Conservation (phyloP, 2,329 filamentous ascomycete genomes). For the Aspergillus flavus region DNA sequence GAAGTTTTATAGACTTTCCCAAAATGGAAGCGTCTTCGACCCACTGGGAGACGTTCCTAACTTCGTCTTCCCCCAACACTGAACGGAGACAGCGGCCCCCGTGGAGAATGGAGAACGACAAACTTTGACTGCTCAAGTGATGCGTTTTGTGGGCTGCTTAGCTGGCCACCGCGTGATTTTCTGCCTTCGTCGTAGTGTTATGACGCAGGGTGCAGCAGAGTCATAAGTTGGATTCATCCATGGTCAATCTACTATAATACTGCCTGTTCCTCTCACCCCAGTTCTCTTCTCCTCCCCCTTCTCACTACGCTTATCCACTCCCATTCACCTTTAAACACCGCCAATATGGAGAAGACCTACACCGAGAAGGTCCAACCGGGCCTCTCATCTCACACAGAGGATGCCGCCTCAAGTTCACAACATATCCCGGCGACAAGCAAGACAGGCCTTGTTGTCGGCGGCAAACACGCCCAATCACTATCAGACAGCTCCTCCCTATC, state of each 20-base stretch:
- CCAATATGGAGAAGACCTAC: slow-evolving; percentile 27
- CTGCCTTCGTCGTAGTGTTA: background rate
- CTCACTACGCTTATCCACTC: slow-evolving; percentile 1
- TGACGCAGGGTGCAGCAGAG: slow-evolving; percentile 1
- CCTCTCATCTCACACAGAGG: slow-evolving; percentile 29
- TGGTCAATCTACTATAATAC: background rate
- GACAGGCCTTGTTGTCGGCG: slow-evolving; percentile 29
- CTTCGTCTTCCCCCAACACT: background rate
- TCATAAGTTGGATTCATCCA: background rate
- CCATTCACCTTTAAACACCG: background rate
- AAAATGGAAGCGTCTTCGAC: background rate
- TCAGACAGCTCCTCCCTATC: slow-evolving; percentile 23
- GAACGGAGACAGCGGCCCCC: background rate
- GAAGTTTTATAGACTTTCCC: background rate
- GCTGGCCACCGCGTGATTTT: slow-evolving; percentile 7
- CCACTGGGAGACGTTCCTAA: background rate
- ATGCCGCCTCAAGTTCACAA: slow-evolving; percentile 15
- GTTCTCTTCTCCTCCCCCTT: background rate
- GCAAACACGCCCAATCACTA: slow-evolving; percentile 29
- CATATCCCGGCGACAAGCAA: slow-evolving; percentile 8
- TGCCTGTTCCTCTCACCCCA: slow-evolving; percentile 5
- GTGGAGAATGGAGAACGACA: slow-evolving; percentile 1
- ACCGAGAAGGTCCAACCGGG: slow-evolving; percentile 26
- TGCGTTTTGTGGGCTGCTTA: background rate
- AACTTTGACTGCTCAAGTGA: slow-evolving; percentile 4